Evolutionary conservation across 176 grass and related monocot species (phyloP).

Genomic region (Puccinellia tenuiflora): DNA sequence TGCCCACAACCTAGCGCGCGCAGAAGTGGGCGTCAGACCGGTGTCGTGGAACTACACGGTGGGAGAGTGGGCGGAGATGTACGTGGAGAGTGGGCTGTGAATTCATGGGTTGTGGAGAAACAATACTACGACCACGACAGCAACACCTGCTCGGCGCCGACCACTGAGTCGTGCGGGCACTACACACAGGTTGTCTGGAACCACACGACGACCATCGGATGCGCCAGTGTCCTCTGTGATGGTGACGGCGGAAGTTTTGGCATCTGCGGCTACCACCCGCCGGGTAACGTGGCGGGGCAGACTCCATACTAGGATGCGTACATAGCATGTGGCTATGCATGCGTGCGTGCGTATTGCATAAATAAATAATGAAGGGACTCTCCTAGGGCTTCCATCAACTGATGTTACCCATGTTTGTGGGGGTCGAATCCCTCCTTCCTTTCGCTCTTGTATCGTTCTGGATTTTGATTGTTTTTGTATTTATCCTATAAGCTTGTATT

Average conservation of each 20-base stretch:
- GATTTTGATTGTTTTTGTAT: neutral
- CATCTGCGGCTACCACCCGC: constrained; percentile 35
- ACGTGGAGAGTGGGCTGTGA: constrained; percentile 29
- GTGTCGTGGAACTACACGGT: no score
- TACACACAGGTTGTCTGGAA: constrained; percentile 44
- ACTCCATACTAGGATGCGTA: constrained; percentile 6
- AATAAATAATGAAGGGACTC: neutral
- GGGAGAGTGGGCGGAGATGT: constrained; percentile 1
- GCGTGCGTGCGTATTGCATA: neutral
- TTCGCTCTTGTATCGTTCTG: neutral
- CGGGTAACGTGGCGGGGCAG: constrained; percentile 10
- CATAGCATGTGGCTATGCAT: neutral
- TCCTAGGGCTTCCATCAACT: neutral
- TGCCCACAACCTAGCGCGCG: constrained; percentile 33
- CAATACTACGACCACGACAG: constrained; percentile 22
- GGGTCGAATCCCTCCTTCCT: neutral
- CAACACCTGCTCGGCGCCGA: neutral
- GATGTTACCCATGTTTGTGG: neutral
- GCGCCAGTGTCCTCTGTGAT: neutral
- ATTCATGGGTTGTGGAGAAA: constrained; percentile 20
- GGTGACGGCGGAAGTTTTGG: constrained; percentile 16
- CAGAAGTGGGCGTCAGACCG: no score
- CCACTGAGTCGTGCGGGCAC: neutral
- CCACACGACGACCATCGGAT: constrained; percentile 23
- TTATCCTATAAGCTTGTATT: neutral